phyloP scores from a whole-genome alignment of 768 basidiomycete genomes.

The Hericium rajendrae region DNA sequence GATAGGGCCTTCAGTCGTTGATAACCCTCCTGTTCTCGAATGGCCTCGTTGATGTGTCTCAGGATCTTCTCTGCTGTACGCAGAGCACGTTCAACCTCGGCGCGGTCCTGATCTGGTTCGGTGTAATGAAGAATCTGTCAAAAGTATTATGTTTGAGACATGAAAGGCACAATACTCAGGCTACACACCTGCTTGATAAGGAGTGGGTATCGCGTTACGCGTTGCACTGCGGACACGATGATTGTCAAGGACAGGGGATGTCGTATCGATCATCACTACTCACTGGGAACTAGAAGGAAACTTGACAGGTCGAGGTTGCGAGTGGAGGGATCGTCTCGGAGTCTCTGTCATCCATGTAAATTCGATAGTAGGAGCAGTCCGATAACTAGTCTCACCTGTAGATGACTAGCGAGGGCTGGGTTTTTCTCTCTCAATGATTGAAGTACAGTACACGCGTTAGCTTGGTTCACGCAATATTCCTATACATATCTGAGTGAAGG shows the following conservation, averaged over 20 bases:
- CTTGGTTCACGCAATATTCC: constrained; percentile 90
- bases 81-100: constrained; percentile 43
- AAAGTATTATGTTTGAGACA: not conserved
- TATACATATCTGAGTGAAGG: constrained; percentile 19
- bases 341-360: constrained; percentile 32
- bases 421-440: constrained; percentile 65
- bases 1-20: constrained; percentile 72
- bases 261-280: constrained; percentile 16
- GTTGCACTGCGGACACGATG: constrained; percentile 58
- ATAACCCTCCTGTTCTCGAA: constrained; percentile 72
- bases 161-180: not conserved
- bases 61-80: constrained; percentile 65
- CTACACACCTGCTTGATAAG: constrained; percentile 62
- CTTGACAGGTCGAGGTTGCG: constrained; percentile 84
- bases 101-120: constrained; percentile 51
- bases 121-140: constrained; percentile 71
- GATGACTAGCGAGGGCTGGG: constrained; percentile 49
- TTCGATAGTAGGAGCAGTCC: not conserved
- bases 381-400: constrained; percentile 40
- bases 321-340: constrained; percentile 69
- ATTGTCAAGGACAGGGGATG: not conserved
- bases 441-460: constrained; percentile 63
- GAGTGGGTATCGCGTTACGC: constrained; percentile 89
- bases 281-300: constrained; percentile 87
- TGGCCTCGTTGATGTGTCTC: constrained; percentile 77